Percentiles rank a stretch among this genome's conserved stretches.
These are phyloP conservation scores for Aspergillus sp. DNA, from an alignment of 2,329 filamentous ascomycete species.

Conservation along the genomic window DNA sequence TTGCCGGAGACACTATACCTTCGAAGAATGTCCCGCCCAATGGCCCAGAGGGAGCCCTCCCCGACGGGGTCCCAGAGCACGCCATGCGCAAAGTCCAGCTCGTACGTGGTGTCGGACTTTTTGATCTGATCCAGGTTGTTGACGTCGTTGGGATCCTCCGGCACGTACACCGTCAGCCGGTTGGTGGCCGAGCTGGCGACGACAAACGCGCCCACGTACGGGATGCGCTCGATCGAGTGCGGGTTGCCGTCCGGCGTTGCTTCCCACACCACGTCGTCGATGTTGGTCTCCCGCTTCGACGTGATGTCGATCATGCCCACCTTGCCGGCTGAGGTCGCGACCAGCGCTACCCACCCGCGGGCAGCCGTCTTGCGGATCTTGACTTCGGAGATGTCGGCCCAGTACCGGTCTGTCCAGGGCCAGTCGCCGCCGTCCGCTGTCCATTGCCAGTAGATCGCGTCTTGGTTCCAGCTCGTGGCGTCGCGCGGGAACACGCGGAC, in stretches of 20 bases:
- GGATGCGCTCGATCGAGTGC: slow-evolving; percentile 17
- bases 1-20: background rate
- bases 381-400: slow-evolving; percentile 17
- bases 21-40: background rate
- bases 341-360: slow-evolving; percentile 16
- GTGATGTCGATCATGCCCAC: slow-evolving; percentile 47
- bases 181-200: slow-evolving; percentile 15
- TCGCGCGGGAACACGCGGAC: slow-evolving; percentile 19
- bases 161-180: slow-evolving; percentile 16
- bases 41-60: background rate
- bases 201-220: slow-evolving; percentile 14
- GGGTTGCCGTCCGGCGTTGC: slow-evolving; percentile 14
- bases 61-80: background rate
- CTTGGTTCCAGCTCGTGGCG: slow-evolving; percentile 12
- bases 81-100: background rate
- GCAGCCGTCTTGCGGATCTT: slow-evolving; percentile 17
- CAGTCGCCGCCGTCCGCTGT: slow-evolving; percentile 6
- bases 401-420: slow-evolving; percentile 2
- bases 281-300: slow-evolving; percentile 32
- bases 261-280: slow-evolving; percentile 15
- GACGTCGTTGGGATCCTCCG: slow-evolving; percentile 7
- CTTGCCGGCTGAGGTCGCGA: slow-evolving; percentile 17
- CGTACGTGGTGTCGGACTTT: background rate
- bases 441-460: slow-evolving; percentile 17
- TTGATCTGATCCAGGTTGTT: slow-evolving; percentile 3